Evolutionary conservation across 1,139 yeast genomes (phyloP).

Genomic region (Taphrina communis): DNA sequence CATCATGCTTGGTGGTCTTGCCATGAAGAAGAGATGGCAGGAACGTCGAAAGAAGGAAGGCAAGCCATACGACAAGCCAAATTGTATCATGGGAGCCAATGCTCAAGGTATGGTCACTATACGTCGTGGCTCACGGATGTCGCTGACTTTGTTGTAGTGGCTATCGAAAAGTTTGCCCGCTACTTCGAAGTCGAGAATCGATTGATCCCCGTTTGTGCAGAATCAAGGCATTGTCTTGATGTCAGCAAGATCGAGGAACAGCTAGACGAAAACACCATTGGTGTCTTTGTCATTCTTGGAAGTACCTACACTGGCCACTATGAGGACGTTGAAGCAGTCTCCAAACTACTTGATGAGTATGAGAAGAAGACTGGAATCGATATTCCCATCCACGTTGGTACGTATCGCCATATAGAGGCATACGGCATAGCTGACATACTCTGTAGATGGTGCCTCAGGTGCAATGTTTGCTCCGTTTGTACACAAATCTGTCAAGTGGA

Average conservation of each 20-base stretch:
- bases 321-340: conserved; percentile 72
- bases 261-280: conserved; percentile 90
- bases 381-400: conserved; percentile 74
- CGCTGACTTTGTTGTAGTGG: conserved; percentile 53
- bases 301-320: conserved; percentile 93
- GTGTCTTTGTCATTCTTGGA: conserved; percentile 85
- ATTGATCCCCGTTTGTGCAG: conserved; percentile 64
- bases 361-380: conserved; percentile 70
- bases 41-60: conserved; percentile 65
- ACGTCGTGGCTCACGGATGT: background rate
- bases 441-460: conserved; percentile 85
- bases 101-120: conserved; percentile 64
- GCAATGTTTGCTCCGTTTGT: conserved; percentile 59
- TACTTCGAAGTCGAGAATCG: conserved; percentile 91
- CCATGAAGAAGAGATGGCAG: conserved; percentile 90
- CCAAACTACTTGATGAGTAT: conserved; percentile 67
- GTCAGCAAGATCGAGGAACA: conserved; percentile 62
- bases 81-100: conserved; percentile 91
- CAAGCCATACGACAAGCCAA: conserved; percentile 68
- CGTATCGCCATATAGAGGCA: background rate
- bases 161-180: conserved; percentile 89
- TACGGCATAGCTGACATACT: background rate
- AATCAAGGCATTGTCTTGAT: conserved; percentile 70
- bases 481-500: conserved; percentile 49
- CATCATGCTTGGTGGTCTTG: conserved; percentile 88